Evolutionary conservation across 768 basidiomycete species (phyloP).

Genomic region (Amanita molliuscula): DNA sequence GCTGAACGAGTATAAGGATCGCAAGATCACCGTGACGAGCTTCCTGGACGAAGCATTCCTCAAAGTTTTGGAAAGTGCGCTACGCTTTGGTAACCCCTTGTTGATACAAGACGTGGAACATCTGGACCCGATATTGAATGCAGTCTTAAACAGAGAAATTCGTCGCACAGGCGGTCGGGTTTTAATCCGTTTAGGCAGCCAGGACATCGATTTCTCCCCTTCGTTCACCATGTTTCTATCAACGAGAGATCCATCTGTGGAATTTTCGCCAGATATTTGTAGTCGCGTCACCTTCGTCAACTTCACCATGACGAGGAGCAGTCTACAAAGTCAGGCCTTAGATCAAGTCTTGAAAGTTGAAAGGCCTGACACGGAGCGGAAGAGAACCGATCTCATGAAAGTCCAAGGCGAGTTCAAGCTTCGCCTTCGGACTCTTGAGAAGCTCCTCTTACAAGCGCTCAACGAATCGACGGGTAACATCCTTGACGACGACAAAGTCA

Average conservation of each 20-base stretch:
- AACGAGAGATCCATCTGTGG: constrained; percentile 92
- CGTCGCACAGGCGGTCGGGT: constrained; percentile 95
- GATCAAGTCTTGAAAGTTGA: constrained; percentile 97
- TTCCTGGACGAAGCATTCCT: constrained; percentile 99
- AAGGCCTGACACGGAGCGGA: constrained; percentile 91
- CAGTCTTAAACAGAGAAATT: constrained; percentile 94
- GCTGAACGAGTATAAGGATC: constrained; percentile 87
- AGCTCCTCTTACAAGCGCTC: constrained; percentile 84
- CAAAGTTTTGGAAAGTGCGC: constrained; percentile 96
- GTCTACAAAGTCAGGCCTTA: constrained; percentile 95
- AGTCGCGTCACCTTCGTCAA: constrained; percentile 94
- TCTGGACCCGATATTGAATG: constrained; percentile 94
- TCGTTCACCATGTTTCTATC: constrained; percentile 99
- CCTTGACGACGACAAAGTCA: constrained; percentile 97
- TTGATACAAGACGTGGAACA: constrained; percentile 98
- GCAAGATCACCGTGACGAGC: constrained; percentile 96
- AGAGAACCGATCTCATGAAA: constrained; percentile 94
- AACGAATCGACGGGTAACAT: constrained; percentile 98
- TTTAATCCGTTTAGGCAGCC: constrained; percentile 89
- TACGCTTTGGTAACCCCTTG: constrained; percentile 95
- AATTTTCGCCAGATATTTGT: constrained; percentile 98
- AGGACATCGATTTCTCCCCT: constrained; percentile 99
- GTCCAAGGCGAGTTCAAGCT: constrained; percentile 97
- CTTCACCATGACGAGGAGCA: constrained; percentile 98
- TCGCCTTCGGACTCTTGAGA: constrained; percentile 85